A percentile compares a stretch with the other conserved stretches of the same genome.
Conservation (phyloP, 495 filamentous ascomycete genomes). For the Penicillium arizonense region DNA sequence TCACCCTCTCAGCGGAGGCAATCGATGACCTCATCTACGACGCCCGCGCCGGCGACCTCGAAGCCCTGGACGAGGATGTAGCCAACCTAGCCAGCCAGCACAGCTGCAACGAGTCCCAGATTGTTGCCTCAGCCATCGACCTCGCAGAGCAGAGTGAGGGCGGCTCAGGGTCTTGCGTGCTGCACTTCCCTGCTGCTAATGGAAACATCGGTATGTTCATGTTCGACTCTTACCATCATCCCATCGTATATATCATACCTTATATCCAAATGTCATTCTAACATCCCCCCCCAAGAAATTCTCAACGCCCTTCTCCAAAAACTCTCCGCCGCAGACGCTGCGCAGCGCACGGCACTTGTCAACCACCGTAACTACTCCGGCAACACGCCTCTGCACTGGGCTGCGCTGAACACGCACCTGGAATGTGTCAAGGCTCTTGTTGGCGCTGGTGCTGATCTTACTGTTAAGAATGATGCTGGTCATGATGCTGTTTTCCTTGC, state of each 20-base stretch:
- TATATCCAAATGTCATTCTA: background rate
- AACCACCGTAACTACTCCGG: constrained; percentile 73
- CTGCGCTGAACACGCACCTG: constrained; percentile 82
- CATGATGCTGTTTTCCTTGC: constrained; percentile 86
- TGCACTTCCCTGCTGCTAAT: constrained; percentile 91
- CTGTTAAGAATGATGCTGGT: constrained; percentile 74
- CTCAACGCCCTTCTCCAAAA: constrained; percentile 47
- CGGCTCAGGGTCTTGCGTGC: constrained; percentile 46
- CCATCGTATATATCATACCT: too few relatives aligned
- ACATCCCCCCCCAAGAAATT: constrained; percentile 34
- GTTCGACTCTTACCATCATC: background rate
- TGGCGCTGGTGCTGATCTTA: constrained; percentile 69
- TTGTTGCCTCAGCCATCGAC: constrained; percentile 67
- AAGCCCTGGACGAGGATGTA: constrained; percentile 63
- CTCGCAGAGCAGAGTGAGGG: constrained; percentile 64
- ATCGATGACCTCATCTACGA: constrained; percentile 88
- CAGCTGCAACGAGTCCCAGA: constrained; percentile 44
- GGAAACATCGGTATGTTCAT: constrained; percentile 66
- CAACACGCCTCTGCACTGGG: constrained; percentile 92
- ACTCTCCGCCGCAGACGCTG: constrained; percentile 27
- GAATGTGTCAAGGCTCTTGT: constrained; percentile 73
- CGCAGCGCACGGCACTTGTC: constrained; percentile 42
- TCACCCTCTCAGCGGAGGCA: constrained; percentile 64
- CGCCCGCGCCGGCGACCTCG: constrained; percentile 70
- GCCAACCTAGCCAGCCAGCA: constrained; percentile 56